Evolutionary conservation across 345 rosid species (phyloP), one percentile per base, ranked within the genome.

Genomic region (Salix viminalis): DNA sequence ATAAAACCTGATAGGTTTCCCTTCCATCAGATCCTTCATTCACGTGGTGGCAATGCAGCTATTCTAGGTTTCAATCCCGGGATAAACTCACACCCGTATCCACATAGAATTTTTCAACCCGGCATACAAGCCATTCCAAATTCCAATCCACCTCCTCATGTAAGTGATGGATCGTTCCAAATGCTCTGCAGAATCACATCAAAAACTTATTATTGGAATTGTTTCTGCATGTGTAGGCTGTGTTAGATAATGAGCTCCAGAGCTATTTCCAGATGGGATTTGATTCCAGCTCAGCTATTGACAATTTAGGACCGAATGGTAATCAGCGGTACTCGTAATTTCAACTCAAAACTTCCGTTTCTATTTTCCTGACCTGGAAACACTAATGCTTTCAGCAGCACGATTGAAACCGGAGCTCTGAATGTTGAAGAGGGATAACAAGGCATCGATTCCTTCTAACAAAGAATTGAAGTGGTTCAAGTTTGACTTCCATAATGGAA

Each of bases 211-310:
- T 42, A 73, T 79, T 62, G 76, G 36, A 19, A 28, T 74, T 41
- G 70, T 42, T 32, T 46, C 30, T 64, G 32, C 60, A 6, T 60
- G n/a, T 68, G 34, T 87, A 95, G 99, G 62, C 86, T 68, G 76
- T 76, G 46, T 69, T 91, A 81, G 92, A 91, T 79, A 88, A 80
- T 72, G 97, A 93, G 74, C 85, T 91, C 65, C 97, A 90, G 66
- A 89, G 75, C 83, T 89, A 91, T 71, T 88, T 85, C 81, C 93
- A 90, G 74, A 89, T 91, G 96, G 97, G 94, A 36, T 88, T 83
- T 16, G 88, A 91, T 77, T 84, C 96, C 74, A 84, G 80, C 81
- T 85, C 97, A 32, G 89, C 89, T 42, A 79, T 85, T 21, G 85
- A 88, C 77, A 75, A 79, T 80, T 84, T 88, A 84, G 89, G 91